These are phyloP conservation scores for Rhizophora mangle DNA, from an alignment of 345 rosid species.

Conservation along the genomic window DNA sequence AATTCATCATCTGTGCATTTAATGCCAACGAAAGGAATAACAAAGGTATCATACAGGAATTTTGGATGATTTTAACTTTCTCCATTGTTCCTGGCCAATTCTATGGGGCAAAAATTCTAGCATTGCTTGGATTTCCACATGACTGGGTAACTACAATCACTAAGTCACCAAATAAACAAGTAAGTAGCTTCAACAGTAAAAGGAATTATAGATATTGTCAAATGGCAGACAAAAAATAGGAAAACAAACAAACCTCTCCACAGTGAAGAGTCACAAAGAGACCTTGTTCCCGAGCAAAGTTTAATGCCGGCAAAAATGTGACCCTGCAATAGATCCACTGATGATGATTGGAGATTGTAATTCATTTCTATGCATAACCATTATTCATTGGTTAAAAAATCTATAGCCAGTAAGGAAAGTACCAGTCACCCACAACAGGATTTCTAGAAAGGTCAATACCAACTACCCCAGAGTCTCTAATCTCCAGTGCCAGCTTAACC, in stretches of 20 bases:
- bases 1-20: neutral
- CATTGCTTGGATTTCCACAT: conserved; percentile 75
- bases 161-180: conserved; percentile 44
- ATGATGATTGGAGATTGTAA: conserved; percentile 10
- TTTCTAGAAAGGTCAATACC: conserved; percentile 98
- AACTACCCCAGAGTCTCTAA: conserved; percentile 69
- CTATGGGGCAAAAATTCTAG: conserved; percentile 81
- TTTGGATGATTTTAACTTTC: conserved; percentile 50
- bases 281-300: conserved; percentile 72
- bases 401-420: conserved; percentile 7
- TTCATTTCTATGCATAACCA: neutral
- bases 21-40: conserved; percentile 1
- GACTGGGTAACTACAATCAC: conserved; percentile 84
- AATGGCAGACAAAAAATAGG: neutral
- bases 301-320: conserved; percentile 78
- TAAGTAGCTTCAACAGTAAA: conserved; percentile 18
- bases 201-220: neutral
- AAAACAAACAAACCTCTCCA: conserved; percentile 68
- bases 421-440: conserved; percentile 86
- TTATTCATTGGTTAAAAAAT: neutral
- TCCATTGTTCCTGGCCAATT: conserved; percentile 74
- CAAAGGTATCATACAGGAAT: conserved; percentile 52
- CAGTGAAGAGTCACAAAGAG: conserved; percentile 84
- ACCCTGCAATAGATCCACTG: conserved; percentile 43
- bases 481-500: conserved; percentile 87